A percentile compares a stretch with the other conserved stretches of the same genome.
Evolutionary conservation across 1,284 basidiomycete genomes (phyloP).

Genomic region (Filobasidium uniguttulatum): DNA sequence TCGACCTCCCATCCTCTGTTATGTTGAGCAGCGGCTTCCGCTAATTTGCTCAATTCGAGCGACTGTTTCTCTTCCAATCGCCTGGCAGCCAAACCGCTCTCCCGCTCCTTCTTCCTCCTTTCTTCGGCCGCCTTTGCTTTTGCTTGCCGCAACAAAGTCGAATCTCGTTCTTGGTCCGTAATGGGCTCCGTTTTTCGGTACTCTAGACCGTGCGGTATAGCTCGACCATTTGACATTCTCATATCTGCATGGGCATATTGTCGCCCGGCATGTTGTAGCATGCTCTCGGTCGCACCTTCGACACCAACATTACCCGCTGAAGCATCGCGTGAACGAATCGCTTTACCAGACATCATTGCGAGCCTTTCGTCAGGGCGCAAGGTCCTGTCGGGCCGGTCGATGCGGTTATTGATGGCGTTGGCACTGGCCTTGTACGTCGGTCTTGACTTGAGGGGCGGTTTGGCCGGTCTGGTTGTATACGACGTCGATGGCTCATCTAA

Average conservation of each 20-base stretch:
- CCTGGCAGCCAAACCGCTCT: constrained; percentile 26
- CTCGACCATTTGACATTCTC: background rate
- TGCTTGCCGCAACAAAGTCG: background rate
- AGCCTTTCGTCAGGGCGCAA: background rate
- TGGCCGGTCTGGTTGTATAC: background rate
- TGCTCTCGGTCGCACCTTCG: constrained; percentile 3
- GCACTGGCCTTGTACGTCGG: too few relatives aligned
- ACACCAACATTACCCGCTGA: too few relatives aligned
- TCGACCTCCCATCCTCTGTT: too few relatives aligned
- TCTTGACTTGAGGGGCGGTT: background rate
- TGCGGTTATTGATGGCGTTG: too few relatives aligned
- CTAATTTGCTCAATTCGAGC: background rate
- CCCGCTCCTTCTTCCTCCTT: constrained; percentile 30
- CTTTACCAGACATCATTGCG: background rate
- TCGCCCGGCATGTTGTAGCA: background rate
- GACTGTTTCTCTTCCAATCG: background rate
- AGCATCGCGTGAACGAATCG: background rate
- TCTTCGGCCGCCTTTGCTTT: background rate
- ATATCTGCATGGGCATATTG: background rate
- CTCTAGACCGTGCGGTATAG: background rate
- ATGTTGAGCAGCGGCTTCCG: too few relatives aligned
- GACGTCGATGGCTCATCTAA: too few relatives aligned
- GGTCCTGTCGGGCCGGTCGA: too few relatives aligned
- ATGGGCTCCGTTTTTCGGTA: constrained; percentile 27
- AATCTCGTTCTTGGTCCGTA: constrained; percentile 18